These are phyloP conservation scores for Cyclotella choctawhatcheeana DNA, from an alignment of 108 stramenopile species.

Conservation along the genomic window DNA sequence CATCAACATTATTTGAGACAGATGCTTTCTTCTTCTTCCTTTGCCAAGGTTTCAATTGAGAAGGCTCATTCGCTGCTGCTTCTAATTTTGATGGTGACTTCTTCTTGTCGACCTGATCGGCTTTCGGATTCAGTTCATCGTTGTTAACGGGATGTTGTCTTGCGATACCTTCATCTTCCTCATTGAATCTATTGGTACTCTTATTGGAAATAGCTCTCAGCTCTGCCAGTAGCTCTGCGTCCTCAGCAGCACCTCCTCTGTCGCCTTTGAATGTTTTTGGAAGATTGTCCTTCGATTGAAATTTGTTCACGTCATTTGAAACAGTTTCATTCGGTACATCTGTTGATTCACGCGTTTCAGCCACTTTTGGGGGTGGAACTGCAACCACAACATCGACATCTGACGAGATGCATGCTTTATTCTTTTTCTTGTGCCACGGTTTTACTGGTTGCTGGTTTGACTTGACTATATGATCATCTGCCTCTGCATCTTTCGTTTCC, in stretches of 20 bases:
- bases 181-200: neutral
- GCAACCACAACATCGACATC: neutral
- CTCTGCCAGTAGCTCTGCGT: slow-evolving; percentile 1
- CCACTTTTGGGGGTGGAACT: neutral
- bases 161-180: neutral
- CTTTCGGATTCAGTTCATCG: neutral
- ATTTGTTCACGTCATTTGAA: neutral
- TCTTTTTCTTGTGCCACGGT: slow-evolving; percentile 3
- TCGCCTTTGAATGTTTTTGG: slow-evolving; percentile 10
- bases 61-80: neutral
- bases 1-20: neutral
- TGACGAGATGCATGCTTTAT: no score
- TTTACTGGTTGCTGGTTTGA: neutral
- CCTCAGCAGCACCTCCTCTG: neutral
- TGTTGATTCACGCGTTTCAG: neutral
- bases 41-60: neutral
- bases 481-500: neutral
- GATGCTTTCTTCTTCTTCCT: neutral
- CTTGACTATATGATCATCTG: no score
- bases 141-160: neutral
- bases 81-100: neutral
- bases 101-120: no score
- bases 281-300: neutral
- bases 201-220: slow-evolving; percentile 10
- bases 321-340: neutral